Evolutionary conservation across 768 basidiomycete species (phyloP).

Genomic region (Hirschioporus abietinus): DNA sequence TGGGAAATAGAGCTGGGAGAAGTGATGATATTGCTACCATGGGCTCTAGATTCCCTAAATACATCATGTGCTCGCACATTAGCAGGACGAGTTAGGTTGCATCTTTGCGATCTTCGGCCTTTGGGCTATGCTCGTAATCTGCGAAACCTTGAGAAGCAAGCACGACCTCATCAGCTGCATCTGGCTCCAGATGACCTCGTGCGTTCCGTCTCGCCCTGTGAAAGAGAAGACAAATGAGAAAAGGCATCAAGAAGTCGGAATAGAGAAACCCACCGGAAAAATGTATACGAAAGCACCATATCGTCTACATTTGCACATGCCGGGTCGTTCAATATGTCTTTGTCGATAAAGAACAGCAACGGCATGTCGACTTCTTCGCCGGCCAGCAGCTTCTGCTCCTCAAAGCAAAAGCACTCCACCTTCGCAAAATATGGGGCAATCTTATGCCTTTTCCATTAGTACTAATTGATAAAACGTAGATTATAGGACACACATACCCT

Average conservation of each 20-base stretch:
- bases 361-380: conserved; percentile 98
- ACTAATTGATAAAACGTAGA: neutral
- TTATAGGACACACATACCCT: conserved; percentile 51
- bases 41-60: neutral
- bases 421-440: conserved; percentile 98
- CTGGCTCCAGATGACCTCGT: conserved; percentile 84
- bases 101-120: conserved; percentile 24
- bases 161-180: conserved; percentile 75
- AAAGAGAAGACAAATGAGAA: conserved; percentile 2
- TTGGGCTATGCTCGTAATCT: conserved; percentile 46
- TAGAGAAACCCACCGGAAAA: conserved; percentile 70
- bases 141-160: conserved; percentile 78
- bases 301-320: conserved; percentile 82
- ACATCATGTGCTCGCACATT: conserved; percentile 4
- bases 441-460: conserved; percentile 34
- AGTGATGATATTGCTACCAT: neutral
- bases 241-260: neutral
- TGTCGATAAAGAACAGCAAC: conserved; percentile 97
- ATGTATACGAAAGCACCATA: conserved; percentile 93
- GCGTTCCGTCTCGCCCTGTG: conserved; percentile 79
- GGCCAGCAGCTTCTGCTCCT: conserved; percentile 92
- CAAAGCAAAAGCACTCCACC: conserved; percentile 99
- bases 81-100: neutral
- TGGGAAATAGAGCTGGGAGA: neutral
- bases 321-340: conserved; percentile 93